A percentile compares a stretch with the other conserved stretches of the same genome.
Evolutionary conservation across 1,139 yeast genomes (phyloP).

Genomic region (Yamadazyma conglobata): DNA sequence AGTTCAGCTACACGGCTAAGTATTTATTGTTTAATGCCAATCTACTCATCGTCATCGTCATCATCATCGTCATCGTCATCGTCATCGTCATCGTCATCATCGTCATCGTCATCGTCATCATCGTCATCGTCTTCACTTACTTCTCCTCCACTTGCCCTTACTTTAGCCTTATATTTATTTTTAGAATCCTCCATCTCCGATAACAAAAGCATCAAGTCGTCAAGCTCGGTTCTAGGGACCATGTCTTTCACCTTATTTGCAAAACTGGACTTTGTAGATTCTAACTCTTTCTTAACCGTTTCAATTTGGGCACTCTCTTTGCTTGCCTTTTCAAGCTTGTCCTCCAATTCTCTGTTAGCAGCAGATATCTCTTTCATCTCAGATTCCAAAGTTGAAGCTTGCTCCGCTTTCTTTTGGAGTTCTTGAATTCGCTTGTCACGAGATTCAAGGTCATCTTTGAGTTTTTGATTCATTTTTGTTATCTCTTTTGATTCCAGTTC

Average conservation of each 20-base stretch:
- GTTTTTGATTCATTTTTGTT: too few species aligned
- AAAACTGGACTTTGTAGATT: too few species aligned
- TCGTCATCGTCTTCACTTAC: constrained; percentile 46
- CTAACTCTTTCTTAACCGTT: constrained; percentile 1
- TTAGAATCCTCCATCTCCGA: constrained; percentile 72
- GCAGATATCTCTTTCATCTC: not conserved
- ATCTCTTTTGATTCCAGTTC: not conserved
- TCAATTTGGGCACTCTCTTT: too few species aligned
- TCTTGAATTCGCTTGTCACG: too few species aligned
- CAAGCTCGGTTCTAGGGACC: constrained; percentile 63
- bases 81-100: constrained; percentile 12
- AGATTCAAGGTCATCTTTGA: too few species aligned
- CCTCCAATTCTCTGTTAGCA: constrained; percentile 24
- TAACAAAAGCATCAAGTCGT: constrained; percentile 71
- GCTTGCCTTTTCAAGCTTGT: constrained; percentile 20
- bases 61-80: constrained; percentile 4
- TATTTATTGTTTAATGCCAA: not conserved
- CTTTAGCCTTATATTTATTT: constrained; percentile 52
- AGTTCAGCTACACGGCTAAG: too few species aligned
- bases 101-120: constrained; percentile 27
- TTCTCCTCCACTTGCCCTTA: constrained; percentile 47
- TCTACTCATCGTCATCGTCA: constrained; percentile 1
- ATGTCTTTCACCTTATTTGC: constrained; percentile 13
- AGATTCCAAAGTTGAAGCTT: too few species aligned
- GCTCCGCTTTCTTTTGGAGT: too few species aligned